Evolutionary conservation across 192 early-diverging fungal genomes (phyloP), one percentile per base, ranked within the genome.

Genomic region (Linnemannia schmuckeri): DNA sequence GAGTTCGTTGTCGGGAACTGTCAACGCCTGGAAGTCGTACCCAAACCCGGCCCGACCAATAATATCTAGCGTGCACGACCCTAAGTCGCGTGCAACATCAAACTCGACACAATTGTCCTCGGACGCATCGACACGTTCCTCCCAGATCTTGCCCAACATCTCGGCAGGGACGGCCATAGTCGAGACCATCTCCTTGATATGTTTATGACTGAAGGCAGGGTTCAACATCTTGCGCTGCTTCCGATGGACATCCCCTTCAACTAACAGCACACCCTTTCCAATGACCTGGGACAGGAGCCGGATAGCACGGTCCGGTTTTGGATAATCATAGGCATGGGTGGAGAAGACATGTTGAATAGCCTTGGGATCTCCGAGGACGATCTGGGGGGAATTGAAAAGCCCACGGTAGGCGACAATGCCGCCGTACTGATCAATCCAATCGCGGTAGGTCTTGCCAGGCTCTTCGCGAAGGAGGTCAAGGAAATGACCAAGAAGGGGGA

Each of bases 201-300:
- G 77, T 18, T 83, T 71, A 71, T 88, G 73, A 15, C 78, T 77
- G 46, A 93, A 93, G 5, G 91, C 90, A 3, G 93, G 93, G 72
- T 92, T 92, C 27, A 93, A 55, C 89, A 93, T 89, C 73, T 92
- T 92, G 44, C 93, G 88, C 70, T 93, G 93, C 42, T 79, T 79
- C 54, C 72, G 75, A 77, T 93, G 93, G 13, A 44, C 87, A 49
- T 84, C 88, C 1, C 93, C 92, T 74, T 93, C 93, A 7, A 89
- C 85, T 22, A 93, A 69, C 41, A 93, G 47, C 2, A 93, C 70
- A 13, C 92, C 92, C 24, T 83, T 69, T 22, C 93, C 92, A 49
- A 93, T 30, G 2, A 92, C 77, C 69, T 76, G 66, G 2, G 81
- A 71, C 40, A 93, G n/a, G 42, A 89, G 72, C n/a, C 69, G 70